phyloP scores from a whole-genome alignment of 805 yeast species.

The Candida tallmaniae region DNA sequence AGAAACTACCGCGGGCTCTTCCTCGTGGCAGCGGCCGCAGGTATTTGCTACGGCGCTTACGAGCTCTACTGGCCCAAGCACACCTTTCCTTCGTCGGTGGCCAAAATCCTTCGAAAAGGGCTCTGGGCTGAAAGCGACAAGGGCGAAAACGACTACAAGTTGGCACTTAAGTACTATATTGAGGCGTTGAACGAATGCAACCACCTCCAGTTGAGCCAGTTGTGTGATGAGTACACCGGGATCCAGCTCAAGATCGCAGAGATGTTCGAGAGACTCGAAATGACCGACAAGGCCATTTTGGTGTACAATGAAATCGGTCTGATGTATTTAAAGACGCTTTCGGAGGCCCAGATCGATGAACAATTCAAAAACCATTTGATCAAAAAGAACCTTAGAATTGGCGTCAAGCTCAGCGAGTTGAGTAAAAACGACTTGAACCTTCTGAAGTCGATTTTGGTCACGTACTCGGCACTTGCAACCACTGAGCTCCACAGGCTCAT shows the following conservation, averaged over 20 bases:
- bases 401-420: constrained; percentile 62
- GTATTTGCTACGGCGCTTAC: constrained; percentile 19
- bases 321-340: constrained; percentile 51
- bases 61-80: constrained; percentile 61
- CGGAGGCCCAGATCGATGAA: constrained; percentile 12
- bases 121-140: constrained; percentile 80
- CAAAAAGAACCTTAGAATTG: constrained; percentile 66
- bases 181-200: constrained; percentile 68
- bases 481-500: constrained; percentile 51
- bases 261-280: constrained; percentile 69
- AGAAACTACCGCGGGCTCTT: not conserved
- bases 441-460: constrained; percentile 53
- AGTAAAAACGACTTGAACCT: constrained; percentile 43
- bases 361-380: constrained; percentile 52
- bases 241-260: constrained; percentile 83
- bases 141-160: constrained; percentile 54
- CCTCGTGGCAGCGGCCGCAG: not conserved
- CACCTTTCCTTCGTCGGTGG: constrained; percentile 66
- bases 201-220: constrained; percentile 47
- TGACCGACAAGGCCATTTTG: constrained; percentile 58
- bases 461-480: constrained; percentile 64
- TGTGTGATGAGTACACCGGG: constrained; percentile 84
- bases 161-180: constrained; percentile 68
- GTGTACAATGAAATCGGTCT: constrained; percentile 65
- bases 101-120: constrained; percentile 66